Conservation (phyloP, 257 asterid genomes). For the Nyctanthes arbortristis region DNA sequence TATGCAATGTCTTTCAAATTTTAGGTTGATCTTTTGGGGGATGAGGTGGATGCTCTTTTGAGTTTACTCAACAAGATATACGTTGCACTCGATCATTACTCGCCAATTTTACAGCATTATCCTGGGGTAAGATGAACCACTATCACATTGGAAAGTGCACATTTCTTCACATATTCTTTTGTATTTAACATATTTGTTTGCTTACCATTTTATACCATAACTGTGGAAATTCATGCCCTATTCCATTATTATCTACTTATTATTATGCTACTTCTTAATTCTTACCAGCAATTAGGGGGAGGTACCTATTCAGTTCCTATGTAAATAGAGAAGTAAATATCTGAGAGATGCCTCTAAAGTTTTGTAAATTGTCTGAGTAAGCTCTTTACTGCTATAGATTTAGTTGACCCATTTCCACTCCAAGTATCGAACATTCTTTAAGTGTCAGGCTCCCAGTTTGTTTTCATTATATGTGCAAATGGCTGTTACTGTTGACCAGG, state of each 20-base stretch:
- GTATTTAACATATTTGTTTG: neutral
- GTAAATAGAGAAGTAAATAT: neutral
- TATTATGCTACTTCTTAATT: slow-evolving; percentile 1
- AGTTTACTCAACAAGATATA: slow-evolving; percentile 75
- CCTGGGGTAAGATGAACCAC: slow-evolving; percentile 70
- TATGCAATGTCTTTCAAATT: slow-evolving; percentile 14
- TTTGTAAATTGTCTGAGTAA: neutral
- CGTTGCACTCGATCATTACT: slow-evolving; percentile 80
- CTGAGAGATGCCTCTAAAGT: neutral
- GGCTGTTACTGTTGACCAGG: too few species aligned
- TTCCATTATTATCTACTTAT: neutral
- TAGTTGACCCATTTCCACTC: too few species aligned
- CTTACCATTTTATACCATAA: neutral
- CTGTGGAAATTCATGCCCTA: neutral
- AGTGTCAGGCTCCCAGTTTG: too few species aligned
- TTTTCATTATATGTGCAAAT: too few species aligned
- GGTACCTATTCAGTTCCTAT: neutral
- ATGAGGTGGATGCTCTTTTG: slow-evolving; percentile 79
- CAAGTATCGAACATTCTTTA: too few species aligned
- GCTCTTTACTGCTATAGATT: neutral
- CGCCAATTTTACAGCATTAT: slow-evolving; percentile 84
- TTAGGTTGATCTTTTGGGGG: slow-evolving; percentile 97
- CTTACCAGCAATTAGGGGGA: neutral
- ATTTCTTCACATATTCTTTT: neutral
- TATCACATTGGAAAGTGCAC: neutral